Evolutionary conservation across 108 stramenopile genomes (phyloP).

Genomic region (Stephanodiscus triporus): DNA sequence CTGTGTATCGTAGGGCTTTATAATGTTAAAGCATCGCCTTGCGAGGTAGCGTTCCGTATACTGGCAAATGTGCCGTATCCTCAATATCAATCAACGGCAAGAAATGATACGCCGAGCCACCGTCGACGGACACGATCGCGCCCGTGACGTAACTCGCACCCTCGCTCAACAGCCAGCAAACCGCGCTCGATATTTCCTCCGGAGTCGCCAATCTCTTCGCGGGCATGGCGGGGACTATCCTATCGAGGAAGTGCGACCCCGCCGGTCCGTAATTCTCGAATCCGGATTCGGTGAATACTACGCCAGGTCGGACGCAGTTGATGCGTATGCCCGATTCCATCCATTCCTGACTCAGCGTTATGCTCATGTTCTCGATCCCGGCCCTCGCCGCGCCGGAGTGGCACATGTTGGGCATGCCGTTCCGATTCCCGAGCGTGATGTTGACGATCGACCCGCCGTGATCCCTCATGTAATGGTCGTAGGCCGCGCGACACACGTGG

Average conservation of each 20-base stretch:
- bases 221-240: constrained; percentile 65
- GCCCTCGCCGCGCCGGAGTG: constrained; percentile 85
- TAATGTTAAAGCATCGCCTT: constrained; percentile 72
- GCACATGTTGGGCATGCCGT: constrained; percentile 87
- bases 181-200: constrained; percentile 76
- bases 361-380: constrained; percentile 88
- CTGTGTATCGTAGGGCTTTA: too few species aligned
- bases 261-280: constrained; percentile 83
- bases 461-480: constrained; percentile 80
- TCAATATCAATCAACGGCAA: constrained; percentile 78
- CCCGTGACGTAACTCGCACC: constrained; percentile 81
- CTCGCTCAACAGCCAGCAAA: constrained; percentile 70
- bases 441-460: constrained; percentile 84
- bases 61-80: constrained; percentile 63
- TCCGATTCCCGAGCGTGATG: constrained; percentile 85
- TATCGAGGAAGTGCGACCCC: constrained; percentile 65
- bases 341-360: constrained; percentile 86
- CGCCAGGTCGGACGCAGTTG: constrained; percentile 89
- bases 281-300: constrained; percentile 84
- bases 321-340: constrained; percentile 78
- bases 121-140: constrained; percentile 67
- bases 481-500: constrained; percentile 75
- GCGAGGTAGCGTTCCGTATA: constrained; percentile 66
- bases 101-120: constrained; percentile 66
- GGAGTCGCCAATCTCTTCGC: constrained; percentile 71